Base-by-base conservation (phyloP, 345 rosid species). In the Populus nigra region DNA sequence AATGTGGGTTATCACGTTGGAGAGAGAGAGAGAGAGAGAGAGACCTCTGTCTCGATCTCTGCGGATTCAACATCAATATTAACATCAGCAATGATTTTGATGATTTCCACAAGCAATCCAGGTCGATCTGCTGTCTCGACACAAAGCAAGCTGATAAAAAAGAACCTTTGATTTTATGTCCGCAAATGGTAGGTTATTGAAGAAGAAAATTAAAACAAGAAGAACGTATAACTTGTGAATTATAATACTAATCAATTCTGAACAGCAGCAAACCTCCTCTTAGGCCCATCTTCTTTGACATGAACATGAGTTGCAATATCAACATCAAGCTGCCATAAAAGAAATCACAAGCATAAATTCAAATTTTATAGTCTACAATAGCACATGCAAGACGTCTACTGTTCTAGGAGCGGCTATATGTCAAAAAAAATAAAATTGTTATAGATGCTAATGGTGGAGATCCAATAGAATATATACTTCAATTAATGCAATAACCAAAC, bases 111-210 rank as follows among this genome's bases (percentile, higher is more conserved):
- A 1, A 96, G 89, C 77, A 96, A 85, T 78, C 99, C 99, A 67
- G 99, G 91, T 80, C 98, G 89, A 87, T 96, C 99, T 15, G 98
- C 95, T 75, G 98, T 93, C 90, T 96, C 96, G 59, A 93, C 85
- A 69, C 75, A 84, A 80, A 93, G 94, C 91, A 91, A 80, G 88
- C 99, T 96, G 89, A 57, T 62, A 75, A 84, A 72, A 72, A 73
- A n/a, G 70, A 12, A 41, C 6, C 8, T 12, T 74, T 47, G 36
- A 35, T 43, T 35, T 69, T 31, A 63, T 36, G 36, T 50, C 70
- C 66, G 17, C 25, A 2, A 65, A 25, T 8, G 13, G 1, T 29
- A 25, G 25, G 69, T 10, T n/a, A 10, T 59, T 23, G 23, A 59
- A 5, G 12, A 53, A 27, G 59, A 23, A 33, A 33, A 20, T 1